phyloP scores from a whole-genome alignment of 306 rosid species.

The Vachellia pachyceras region DNA sequence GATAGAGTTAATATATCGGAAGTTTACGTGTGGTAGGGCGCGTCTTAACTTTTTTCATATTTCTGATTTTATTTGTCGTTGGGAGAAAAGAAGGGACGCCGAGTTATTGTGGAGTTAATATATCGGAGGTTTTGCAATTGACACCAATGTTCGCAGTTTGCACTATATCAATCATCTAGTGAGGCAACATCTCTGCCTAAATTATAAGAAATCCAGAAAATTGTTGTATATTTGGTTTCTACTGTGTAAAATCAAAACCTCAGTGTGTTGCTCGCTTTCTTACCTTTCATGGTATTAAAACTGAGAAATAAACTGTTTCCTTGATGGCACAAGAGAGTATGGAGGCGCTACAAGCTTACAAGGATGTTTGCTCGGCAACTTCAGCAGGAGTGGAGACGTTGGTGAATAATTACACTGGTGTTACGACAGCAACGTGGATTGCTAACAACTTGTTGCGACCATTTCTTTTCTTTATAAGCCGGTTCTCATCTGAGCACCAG shows the following conservation, averaged over 20 bases:
- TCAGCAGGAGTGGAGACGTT: slow-evolving; percentile 76
- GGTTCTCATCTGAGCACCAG: slow-evolving; percentile 51
- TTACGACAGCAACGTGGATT: slow-evolving; percentile 59
- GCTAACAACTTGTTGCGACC: slow-evolving; percentile 73
- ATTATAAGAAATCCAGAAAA: neutral
- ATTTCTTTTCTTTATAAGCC: slow-evolving; percentile 73
- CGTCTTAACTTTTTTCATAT: neutral
- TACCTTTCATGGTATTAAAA: slow-evolving; percentile 29
- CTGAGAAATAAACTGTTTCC: slow-evolving; percentile 24
- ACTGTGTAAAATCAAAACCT: slow-evolving; percentile 15
- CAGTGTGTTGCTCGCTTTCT: slow-evolving; percentile 6
- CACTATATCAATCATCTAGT: slow-evolving; percentile 23
- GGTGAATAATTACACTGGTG: slow-evolving; percentile 52
- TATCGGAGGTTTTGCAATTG: slow-evolving; percentile 19
- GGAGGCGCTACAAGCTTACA: slow-evolving; percentile 77
- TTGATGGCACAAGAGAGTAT: slow-evolving; percentile 69
- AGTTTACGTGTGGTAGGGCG: neutral
- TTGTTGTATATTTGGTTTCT: slow-evolving; percentile 11
- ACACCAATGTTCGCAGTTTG: neutral
- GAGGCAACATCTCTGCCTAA: neutral
- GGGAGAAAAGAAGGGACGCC: slow-evolving; percentile 13
- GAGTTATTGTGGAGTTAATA: too few relatives aligned
- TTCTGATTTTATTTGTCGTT: slow-evolving; percentile 1
- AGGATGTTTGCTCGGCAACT: slow-evolving; percentile 61
- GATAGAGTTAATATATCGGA: neutral